Base-by-base conservation (phyloP, 768 basidiomycete species). In the Mrakia blollopis region DNA sequence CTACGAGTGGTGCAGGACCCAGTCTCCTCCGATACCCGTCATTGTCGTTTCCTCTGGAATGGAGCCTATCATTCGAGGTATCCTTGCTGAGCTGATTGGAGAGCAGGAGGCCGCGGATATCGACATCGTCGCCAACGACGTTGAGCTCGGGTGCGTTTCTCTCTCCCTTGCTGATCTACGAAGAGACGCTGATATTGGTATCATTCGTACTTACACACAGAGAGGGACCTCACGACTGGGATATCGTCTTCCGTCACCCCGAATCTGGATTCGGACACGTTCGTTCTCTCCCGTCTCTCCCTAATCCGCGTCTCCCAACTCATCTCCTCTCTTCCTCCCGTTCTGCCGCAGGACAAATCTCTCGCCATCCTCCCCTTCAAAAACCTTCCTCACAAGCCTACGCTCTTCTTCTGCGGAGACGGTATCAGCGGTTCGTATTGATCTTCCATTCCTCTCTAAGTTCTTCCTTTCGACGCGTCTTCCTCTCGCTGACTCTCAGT, bases 11-110 rank as follows among this genome's bases (percentile, higher is more conserved):
- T 95, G 93, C 84, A 91, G 91, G 80, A 84, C 83, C 0, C 86
- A 89, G 61, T 89, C 90, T 30, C 73, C 72, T 0, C 63, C 72
- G 79, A 88, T 98, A 60, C 97, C 97, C 16, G 87, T 97, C 78
- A 90, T 96, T 78, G 92, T 98, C 82, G 93, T 97, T 50, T 97
- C 95, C 7, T 93, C 91, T 79, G 95, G 94, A 28, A 97, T 97
- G 94, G 90, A 90, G 23, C 94, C 94, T 23, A 88, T 92, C 80
- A 98, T 99, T 80, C 91, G 93, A 61, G 92, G 92, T 0, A 91
- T 97, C 11, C 87, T 98, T 28, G 88, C 89, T 62, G 91, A 89
- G 78, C 89, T 94, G 60, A 85, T 95, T 72, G 92, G 91, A 14
- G 86, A 89, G 72, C 87, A 90, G 77, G 88, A 88, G 32, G 90